phyloP scores from a whole-genome alignment of 306 rosid species.

The Inga leiocalycina region DNA sequence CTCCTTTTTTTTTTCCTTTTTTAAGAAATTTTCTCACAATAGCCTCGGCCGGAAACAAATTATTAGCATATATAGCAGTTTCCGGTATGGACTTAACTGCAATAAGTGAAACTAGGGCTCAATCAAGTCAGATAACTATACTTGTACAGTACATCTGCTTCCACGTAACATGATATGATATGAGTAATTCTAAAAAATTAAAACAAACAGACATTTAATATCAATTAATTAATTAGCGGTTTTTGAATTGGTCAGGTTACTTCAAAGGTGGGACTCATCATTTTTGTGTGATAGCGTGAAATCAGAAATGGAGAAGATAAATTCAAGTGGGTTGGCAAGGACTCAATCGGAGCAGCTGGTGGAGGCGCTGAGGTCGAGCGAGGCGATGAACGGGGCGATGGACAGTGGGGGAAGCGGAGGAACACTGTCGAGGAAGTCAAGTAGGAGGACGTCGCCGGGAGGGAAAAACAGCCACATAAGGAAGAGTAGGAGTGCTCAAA shows the following conservation, averaged over 20 bases:
- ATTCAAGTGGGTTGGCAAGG: conserved; percentile 51
- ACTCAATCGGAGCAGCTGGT: conserved; percentile 75
- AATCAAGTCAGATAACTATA: neutral
- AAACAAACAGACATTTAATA: too few species aligned
- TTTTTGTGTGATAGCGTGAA: neutral
- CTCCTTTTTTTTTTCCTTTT: neutral
- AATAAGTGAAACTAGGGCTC: neutral
- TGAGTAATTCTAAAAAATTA: too few species aligned
- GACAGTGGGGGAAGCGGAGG: conserved; percentile 34
- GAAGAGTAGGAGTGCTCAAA: conserved; percentile 84
- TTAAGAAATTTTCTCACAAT: neutral
- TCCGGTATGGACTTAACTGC: neutral
- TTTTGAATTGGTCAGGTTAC: too few species aligned
- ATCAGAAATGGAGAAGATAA: conserved; percentile 57
- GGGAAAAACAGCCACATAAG: conserved; percentile 73
- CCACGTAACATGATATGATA: neutral
- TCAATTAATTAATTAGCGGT: neutral
- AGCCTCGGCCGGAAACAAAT: neutral
- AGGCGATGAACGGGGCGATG: conserved; percentile 13
- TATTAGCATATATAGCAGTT: neutral
- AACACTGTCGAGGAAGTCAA: conserved; percentile 60
- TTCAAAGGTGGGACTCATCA: neutral
- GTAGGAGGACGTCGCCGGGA: conserved; percentile 61
- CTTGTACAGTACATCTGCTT: neutral
- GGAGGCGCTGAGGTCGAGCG: conserved; percentile 57